Base-by-base conservation (phyloP, 352 stramenopile genomes). In the Phytophthora rubi region DNA sequence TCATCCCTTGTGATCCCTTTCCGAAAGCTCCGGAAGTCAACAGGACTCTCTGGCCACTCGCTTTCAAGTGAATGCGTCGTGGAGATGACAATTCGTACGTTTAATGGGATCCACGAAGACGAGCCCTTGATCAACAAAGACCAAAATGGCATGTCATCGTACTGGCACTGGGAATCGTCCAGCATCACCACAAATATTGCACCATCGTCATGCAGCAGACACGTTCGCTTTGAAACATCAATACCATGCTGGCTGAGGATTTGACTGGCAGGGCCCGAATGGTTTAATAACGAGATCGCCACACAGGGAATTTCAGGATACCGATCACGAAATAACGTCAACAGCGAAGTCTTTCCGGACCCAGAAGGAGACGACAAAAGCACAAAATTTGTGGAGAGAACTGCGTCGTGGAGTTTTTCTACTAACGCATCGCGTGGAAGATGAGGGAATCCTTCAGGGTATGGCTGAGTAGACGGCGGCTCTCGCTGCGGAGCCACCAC, bases 371-470 rank as follows among this genome's bases (percentile, higher is more conserved):
- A 37, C 32, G 32, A 37, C 6, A 37, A 8, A 1, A 56, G 18
- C 18, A 65, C 32, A 33, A 70, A 39, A 18, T 57, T 56, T 52
- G 52, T 62, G 2, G 8, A 4, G 0, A 23, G 33, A 16, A 68
- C 28, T 1, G 9, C 12, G n/a, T 32, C 1, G 15, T 68, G 37
- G 2, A 68, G 12, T 30, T 60, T 68, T 15, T 32, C 0, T 1
- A 68, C 53, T 26, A 68, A 7, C 39, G 3, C 61, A 57, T 68
- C 61, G 0, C 61, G 61, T 57, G 61, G 51, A 57, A 68, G 61
- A 6, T 68, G 61, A 44, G 52, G 61, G 8, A 58, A 18, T 56
- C 61, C 61, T 6, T 68, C 53, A 26, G 9, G 1, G 56, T 52
- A 6, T 6, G 61, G 28, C 10, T 68, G 28, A 18, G 4, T 53